Percentiles rank a stretch among this genome's conserved stretches.
These are phyloP conservation scores for Phaeosphaeria sp. DNA, from an alignment of 2,329 filamentous ascomycete genomes.

Conservation along the genomic window DNA sequence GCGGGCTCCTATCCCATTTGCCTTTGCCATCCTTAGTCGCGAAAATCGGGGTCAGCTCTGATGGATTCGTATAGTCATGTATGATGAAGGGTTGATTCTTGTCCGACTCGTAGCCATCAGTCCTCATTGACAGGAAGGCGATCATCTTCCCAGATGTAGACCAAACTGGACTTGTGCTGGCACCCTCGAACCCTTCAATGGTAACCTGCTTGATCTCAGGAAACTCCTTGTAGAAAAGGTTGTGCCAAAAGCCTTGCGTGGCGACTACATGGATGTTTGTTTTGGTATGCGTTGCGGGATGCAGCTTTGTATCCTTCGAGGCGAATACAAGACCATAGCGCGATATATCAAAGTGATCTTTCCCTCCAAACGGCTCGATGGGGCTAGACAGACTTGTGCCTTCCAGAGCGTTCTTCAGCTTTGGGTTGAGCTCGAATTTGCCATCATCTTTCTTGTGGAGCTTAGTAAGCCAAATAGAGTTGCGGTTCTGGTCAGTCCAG, in stretches of 20 bases:
- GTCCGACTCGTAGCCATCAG: conserved; percentile 80
- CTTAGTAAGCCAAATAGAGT: conserved; percentile 75
- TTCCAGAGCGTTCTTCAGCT: conserved; percentile 69
- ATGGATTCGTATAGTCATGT: conserved; percentile 64
- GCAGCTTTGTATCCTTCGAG: conserved; percentile 74
- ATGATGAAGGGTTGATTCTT: conserved; percentile 72
- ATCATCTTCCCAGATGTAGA: conserved; percentile 74
- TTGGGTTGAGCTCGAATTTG: conserved; percentile 45
- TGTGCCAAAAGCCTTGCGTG: conserved; percentile 62
- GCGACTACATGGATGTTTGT: conserved; percentile 76
- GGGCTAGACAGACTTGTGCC: conserved; percentile 68
- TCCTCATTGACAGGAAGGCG: conserved; percentile 80
- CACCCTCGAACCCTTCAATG: conserved; percentile 68
- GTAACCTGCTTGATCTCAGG: conserved; percentile 58
- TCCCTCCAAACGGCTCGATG: conserved; percentile 78
- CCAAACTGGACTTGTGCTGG: conserved; percentile 72
- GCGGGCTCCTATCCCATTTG: conserved; percentile 62
- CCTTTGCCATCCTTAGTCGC: conserved; percentile 68
- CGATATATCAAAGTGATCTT: conserved; percentile 80
- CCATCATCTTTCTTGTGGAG: conserved; percentile 48
- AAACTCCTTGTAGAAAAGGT: conserved; percentile 15
- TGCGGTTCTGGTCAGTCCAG: conserved; percentile 73
- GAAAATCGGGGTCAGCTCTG: conserved; percentile 65
- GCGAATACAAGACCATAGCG: conserved; percentile 72
- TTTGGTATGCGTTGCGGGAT: conserved; percentile 78